Percentiles rank a stretch among this genome's conserved stretches.
Evolutionary conservation across 306 rosid species (phyloP).

Genomic region (Prosopis cineraria): DNA sequence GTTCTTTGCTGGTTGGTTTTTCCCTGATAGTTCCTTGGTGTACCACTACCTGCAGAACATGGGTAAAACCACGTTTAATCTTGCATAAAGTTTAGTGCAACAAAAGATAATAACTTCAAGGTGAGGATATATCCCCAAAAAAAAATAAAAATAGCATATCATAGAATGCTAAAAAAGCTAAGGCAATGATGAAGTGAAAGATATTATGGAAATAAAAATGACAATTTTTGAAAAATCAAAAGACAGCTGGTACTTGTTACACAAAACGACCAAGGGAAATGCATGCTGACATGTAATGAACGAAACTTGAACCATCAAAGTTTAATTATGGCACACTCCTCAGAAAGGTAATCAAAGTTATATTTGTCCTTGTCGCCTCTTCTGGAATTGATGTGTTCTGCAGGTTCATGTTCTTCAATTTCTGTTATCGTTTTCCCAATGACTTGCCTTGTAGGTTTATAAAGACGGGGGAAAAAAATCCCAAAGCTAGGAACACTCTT

Average conservation of each 20-base stretch:
- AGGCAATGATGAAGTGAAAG: constrained; percentile 4
- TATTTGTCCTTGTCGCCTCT: neutral
- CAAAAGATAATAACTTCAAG: constrained; percentile 25
- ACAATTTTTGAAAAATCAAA: neutral
- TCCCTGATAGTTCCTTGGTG: constrained; percentile 78
- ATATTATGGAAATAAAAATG: constrained; percentile 1
- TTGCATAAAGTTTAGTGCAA: constrained; percentile 10
- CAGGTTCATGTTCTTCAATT: constrained; percentile 16
- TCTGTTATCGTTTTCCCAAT: constrained; percentile 2
- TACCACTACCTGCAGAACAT: constrained; percentile 78
- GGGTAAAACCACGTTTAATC: constrained; percentile 34
- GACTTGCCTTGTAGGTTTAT: constrained; percentile 4
- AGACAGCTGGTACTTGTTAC: neutral
- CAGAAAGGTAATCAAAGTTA: neutral
- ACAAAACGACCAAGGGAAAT: neutral
- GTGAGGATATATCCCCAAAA: too few species aligned
- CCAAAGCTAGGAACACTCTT: constrained; percentile 16
- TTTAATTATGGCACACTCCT: neutral
- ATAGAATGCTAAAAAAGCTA: constrained; percentile 2
- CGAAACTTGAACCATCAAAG: neutral
- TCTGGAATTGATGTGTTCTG: neutral
- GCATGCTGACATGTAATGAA: neutral
- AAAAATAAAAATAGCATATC: constrained; percentile 9
- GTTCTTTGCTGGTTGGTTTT: constrained; percentile 79
- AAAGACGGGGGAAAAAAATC: neutral